Evolutionary conservation across 2,329 filamentous ascomycete genomes (phyloP).

Genomic region (Chrysosporium keratinophilum): DNA sequence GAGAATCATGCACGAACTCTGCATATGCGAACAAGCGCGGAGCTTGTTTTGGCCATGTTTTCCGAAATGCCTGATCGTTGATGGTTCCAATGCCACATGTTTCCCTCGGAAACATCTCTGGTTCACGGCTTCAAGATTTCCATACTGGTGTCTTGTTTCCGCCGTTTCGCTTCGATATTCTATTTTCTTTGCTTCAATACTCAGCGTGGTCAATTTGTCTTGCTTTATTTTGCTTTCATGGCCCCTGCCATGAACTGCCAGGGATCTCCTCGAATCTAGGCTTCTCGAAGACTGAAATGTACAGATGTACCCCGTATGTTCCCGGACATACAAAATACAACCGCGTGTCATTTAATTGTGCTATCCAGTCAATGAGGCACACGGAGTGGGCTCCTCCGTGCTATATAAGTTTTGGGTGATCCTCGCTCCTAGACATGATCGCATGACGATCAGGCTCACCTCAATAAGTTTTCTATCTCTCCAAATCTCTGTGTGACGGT

Average conservation of each 20-base stretch:
- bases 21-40: background rate
- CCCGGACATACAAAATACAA: background rate
- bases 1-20: background rate
- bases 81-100: background rate
- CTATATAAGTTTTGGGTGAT: background rate
- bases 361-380: background rate
- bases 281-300: background rate
- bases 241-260: background rate
- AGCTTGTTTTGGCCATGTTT: slow-evolving; percentile 1
- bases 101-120: background rate
- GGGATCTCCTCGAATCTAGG: background rate
- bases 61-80: background rate
- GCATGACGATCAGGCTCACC: background rate
- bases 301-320: too few species aligned
- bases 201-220: background rate
- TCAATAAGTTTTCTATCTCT: background rate
- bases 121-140: background rate
- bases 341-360: background rate
- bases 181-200: background rate
- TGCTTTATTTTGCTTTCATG: background rate
- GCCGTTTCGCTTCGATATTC: background rate
- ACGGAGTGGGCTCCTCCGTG: background rate
- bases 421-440: background rate
- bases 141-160: background rate
- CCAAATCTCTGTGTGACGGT: background rate